Evolutionary conservation across 768 basidiomycete species (phyloP).

Genomic region (Lactifluus piperatus): DNA sequence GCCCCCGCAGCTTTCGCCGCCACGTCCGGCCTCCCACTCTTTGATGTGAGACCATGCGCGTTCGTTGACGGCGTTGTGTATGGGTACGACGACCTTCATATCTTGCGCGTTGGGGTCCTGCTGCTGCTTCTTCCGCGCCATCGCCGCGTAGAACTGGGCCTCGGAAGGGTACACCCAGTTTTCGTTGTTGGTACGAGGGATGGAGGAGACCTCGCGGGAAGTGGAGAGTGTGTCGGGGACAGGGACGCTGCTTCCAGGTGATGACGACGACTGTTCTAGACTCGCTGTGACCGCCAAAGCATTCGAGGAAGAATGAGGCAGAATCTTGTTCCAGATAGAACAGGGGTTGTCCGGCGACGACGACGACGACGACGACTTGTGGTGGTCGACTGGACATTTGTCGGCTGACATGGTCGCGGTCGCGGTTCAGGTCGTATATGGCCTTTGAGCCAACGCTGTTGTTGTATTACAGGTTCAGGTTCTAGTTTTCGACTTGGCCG

Average conservation of each 20-base stretch:
- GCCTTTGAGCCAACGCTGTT: too few relatives aligned
- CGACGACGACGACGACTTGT: too few relatives aligned
- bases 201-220: slow-evolving; percentile 79
- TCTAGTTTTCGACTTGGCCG: too few relatives aligned
- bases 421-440: too few relatives aligned
- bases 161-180: slow-evolving; percentile 99
- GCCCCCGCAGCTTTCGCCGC: slow-evolving; percentile 76
- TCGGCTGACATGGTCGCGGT: not conserved
- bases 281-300: not conserved
- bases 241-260: too few relatives aligned
- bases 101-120: slow-evolving; percentile 81
- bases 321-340: slow-evolving; percentile 25
- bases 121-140: slow-evolving; percentile 92
- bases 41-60: slow-evolving; percentile 42
- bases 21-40: slow-evolving; percentile 56
- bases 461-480: too few relatives aligned
- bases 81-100: slow-evolving; percentile 94
- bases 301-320: slow-evolving; percentile 21
- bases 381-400: slow-evolving; percentile 16
- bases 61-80: slow-evolving; percentile 99
- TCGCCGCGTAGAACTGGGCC: slow-evolving; percentile 96
- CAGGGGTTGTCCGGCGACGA: too few relatives aligned
- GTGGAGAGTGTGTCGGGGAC: slow-evolving; percentile 39
- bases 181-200: slow-evolving; percentile 60
- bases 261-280: not conserved